Evolutionary conservation across 2,329 filamentous ascomycete species (phyloP).

Genomic region (Penicillium sp.): DNA sequence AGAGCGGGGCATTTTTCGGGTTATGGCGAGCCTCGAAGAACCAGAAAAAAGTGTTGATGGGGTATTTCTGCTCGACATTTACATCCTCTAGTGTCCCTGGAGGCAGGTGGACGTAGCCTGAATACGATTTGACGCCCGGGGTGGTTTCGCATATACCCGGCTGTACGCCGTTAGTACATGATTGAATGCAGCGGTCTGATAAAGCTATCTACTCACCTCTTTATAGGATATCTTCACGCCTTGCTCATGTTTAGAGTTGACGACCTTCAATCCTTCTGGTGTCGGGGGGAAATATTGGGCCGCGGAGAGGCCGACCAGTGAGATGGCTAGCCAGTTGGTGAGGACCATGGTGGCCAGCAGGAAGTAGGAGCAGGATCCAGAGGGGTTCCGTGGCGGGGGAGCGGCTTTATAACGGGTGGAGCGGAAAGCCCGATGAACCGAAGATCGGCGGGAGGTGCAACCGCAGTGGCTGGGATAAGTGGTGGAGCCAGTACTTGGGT

Average conservation of each 20-base stretch:
- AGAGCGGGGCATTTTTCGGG: slow-evolving; percentile 55
- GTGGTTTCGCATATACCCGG: slow-evolving; percentile 57
- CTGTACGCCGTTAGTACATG: slow-evolving; percentile 23
- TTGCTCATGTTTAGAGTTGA: slow-evolving; percentile 44
- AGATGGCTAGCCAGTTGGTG: slow-evolving; percentile 9
- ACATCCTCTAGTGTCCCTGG: slow-evolving; percentile 43
- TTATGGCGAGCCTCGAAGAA: slow-evolving; percentile 59
- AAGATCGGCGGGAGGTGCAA: not conserved
- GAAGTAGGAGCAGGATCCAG: not conserved
- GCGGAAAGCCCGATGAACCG: not conserved
- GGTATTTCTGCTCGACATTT: slow-evolving; percentile 50
- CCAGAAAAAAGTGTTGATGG: slow-evolving; percentile 66
- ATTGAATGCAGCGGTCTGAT: not conserved
- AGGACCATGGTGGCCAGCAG: slow-evolving; percentile 2
- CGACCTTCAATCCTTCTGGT: slow-evolving; percentile 41
- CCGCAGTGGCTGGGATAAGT: not conserved
- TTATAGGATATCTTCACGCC: slow-evolving; percentile 49
- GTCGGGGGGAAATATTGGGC: slow-evolving; percentile 43
- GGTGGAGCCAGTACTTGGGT: not conserved
- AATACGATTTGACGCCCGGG: slow-evolving; percentile 56
- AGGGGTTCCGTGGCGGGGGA: not conserved
- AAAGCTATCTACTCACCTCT: slow-evolving; percentile 32
- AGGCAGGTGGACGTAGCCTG: slow-evolving; percentile 60
- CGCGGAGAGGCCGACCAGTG: slow-evolving; percentile 19
- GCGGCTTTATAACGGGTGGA: not conserved